Conservation (phyloP, 306 rosid species). For the Pyrus bretschneideri region DNA sequence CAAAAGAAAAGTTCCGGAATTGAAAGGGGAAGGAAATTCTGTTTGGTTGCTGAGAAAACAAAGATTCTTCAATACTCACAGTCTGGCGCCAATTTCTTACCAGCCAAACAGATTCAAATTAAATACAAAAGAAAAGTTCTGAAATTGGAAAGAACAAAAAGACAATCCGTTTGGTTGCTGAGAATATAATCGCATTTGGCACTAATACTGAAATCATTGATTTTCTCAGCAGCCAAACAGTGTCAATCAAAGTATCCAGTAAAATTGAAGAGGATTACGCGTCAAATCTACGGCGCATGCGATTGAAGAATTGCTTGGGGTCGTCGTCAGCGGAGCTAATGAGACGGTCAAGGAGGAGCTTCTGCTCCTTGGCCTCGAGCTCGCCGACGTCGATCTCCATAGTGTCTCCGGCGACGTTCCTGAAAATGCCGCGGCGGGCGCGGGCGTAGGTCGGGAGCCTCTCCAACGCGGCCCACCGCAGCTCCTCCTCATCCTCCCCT, state of each 20-base stretch:
- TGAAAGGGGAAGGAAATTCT: background rate
- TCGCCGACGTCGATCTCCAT: constrained; percentile 63
- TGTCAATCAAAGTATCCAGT: background rate
- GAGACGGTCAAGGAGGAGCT: constrained; percentile 58
- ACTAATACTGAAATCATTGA: background rate
- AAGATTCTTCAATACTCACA: background rate
- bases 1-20: background rate
- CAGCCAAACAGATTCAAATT: constrained; percentile 1
- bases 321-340: constrained; percentile 48
- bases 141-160: background rate
- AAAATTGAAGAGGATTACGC: constrained; percentile 34
- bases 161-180: background rate
- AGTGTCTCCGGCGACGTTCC: constrained; percentile 47
- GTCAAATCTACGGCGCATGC: constrained; percentile 70
- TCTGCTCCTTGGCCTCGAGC: constrained; percentile 58
- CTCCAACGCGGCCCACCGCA: constrained; percentile 97
- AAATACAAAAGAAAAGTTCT: background rate
- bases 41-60: background rate
- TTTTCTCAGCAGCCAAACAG: background rate
- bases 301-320: constrained; percentile 59
- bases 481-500: constrained; percentile 75
- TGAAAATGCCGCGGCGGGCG: constrained; percentile 78
- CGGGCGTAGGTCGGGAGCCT: constrained; percentile 75
- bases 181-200: background rate
- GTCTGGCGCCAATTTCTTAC: constrained; percentile 4